Evolutionary conservation across 352 stramenopile genomes (phyloP), one percentile per base, ranked within the genome.

Genomic region (Phytophthora palmivora): DNA sequence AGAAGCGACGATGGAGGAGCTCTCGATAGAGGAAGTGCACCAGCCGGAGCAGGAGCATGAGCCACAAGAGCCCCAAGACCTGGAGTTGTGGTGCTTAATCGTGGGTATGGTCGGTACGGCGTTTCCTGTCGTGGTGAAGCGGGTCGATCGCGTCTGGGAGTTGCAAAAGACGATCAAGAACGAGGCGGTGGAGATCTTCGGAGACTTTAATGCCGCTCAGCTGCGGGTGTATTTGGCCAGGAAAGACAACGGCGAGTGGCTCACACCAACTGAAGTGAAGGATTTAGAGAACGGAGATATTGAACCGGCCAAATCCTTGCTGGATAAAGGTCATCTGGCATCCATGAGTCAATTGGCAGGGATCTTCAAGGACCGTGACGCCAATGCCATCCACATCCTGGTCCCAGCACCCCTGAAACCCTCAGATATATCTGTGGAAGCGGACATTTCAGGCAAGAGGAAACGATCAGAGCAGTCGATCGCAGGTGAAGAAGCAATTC

Each of bases 111-210:
- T 71, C 4, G 63, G 63, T 9, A 71, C 63, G 11, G 63, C 57
- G n/a, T 71, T 71, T 36, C 57, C 63, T 8, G 57, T 71, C 6
- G 22, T 52, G 18, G 41, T 70, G 32, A 60, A 61, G 28, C 12
- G 46, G 11, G 47, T 34, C n/a, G 62, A 55, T 18, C 62, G 62
- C 10, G 62, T 70, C 6, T 70, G 62, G 62, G 62, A 70, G 47
- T 30, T 70, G 28, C 62, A 70, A 28, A 70, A 70, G 41, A 70
- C 41, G 12, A 66, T 70, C 19, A 61, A 59, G 48, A 70, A 70
- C 24, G 62, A 70, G 18, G 62, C 55, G 3, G 62, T 66, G 15
- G 62, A 70, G 18, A 70, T 70, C 47, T 70, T 56, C 9, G 55
- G 62, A 46, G 54, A 66, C 41, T 70, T 62, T 37, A 70, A 70